Conservation (phyloP, 2,329 filamentous ascomycete genomes). For the Colletotrichum sidae region DNA sequence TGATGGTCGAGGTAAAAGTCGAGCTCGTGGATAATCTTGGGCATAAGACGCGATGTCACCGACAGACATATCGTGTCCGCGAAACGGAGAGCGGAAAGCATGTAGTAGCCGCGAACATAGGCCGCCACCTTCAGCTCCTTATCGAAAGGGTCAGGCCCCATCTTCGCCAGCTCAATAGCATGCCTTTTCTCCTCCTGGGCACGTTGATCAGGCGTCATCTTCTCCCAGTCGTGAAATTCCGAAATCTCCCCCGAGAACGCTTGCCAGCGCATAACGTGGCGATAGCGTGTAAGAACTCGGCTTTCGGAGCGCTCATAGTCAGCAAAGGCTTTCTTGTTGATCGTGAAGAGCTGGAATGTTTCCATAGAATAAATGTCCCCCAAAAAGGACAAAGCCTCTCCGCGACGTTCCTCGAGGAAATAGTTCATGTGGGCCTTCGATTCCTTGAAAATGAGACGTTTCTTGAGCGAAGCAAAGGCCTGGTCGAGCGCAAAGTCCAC, state of each 20-base stretch:
- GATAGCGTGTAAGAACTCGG: constrained; percentile 56
- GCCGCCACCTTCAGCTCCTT: constrained; percentile 72
- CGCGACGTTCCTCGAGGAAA: constrained; percentile 56
- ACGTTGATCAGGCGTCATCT: constrained; percentile 62
- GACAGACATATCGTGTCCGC: constrained; percentile 65
- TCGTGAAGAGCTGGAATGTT: constrained; percentile 66
- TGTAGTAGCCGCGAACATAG: constrained; percentile 76
- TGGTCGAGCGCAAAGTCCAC: constrained; percentile 59
- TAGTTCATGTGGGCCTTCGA: constrained; percentile 55
- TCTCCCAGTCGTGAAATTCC: constrained; percentile 52
- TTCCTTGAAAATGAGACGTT: constrained; percentile 62
- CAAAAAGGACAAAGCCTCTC: constrained; percentile 52
- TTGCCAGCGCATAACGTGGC: constrained; percentile 62
- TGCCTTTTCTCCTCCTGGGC: constrained; percentile 56
- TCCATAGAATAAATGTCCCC: constrained; percentile 64
- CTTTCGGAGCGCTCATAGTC: constrained; percentile 60
- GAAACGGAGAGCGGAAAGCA: constrained; percentile 73
- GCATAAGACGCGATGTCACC: constrained; percentile 62
- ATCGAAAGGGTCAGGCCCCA: constrained; percentile 69
- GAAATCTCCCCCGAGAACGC: constrained; percentile 48
- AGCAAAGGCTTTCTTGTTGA: constrained; percentile 62
- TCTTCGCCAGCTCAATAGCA: constrained; percentile 54
- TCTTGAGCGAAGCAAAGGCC: constrained; percentile 59
- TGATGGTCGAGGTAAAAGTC: constrained; percentile 56
- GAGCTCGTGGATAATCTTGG: constrained; percentile 54